A percentile compares a stretch with the other conserved stretches of the same genome.
These are phyloP conservation scores for Phytophthora podocarpi DNA, from an alignment of 352 stramenopile species.

Conservation along the genomic window DNA sequence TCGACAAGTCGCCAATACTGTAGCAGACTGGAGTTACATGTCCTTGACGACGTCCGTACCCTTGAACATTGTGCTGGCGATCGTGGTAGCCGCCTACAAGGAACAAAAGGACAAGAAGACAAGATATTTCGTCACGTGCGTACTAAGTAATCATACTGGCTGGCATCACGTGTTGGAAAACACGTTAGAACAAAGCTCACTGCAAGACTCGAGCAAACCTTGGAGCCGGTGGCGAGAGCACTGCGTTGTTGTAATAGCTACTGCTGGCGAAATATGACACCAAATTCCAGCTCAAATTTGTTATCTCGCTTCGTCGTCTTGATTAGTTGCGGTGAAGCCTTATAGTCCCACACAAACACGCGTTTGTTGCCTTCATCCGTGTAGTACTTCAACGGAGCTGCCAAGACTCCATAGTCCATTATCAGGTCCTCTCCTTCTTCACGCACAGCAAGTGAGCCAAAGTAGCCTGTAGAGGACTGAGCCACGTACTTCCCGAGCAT, in stretches of 20 bases:
- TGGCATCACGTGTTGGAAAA: too few species aligned
- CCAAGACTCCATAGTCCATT: constrained; percentile 32
- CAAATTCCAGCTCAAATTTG: constrained; percentile 36
- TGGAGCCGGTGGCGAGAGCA: too few species aligned
- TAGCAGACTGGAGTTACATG: constrained; percentile 72
- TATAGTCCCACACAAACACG: constrained; percentile 36
- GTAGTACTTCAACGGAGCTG: constrained; percentile 36
- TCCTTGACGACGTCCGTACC: constrained; percentile 66
- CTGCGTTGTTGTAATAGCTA: too few species aligned
- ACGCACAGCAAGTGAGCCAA: constrained; percentile 37
- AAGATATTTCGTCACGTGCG: constrained; percentile 28
- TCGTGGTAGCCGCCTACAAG: constrained; percentile 66
- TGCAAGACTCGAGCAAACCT: too few species aligned
- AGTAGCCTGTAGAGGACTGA: constrained; percentile 44
- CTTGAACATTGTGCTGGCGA: constrained; percentile 75
- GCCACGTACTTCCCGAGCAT: constrained; percentile 50
- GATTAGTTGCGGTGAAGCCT: constrained; percentile 13
- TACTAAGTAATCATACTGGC: constrained; percentile 14
- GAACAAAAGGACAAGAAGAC: constrained; percentile 43
- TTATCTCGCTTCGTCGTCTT: constrained; percentile 19
- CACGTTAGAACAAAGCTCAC: too few species aligned
- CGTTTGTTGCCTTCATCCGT: constrained; percentile 24
- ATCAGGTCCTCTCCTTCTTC: constrained; percentile 19
- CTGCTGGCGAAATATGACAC: constrained; percentile 34
- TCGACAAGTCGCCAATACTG: constrained; percentile 41